Percentiles rank a stretch among this genome's conserved stretches.
phyloP scores from a whole-genome alignment of 192 early-diverging fungal genomes.

The Powellomyces hirtus region DNA sequence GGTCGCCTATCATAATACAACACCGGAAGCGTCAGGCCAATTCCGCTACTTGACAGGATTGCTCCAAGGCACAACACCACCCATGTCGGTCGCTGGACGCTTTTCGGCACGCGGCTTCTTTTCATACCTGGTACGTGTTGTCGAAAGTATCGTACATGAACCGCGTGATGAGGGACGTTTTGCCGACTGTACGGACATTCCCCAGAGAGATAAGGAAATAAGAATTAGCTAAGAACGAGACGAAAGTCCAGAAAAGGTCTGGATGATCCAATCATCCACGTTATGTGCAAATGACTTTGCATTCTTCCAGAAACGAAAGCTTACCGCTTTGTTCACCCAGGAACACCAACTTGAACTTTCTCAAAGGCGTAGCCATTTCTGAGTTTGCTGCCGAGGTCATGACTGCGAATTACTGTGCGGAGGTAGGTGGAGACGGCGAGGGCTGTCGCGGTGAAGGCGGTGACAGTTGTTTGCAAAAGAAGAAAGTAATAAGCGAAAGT shows the following conservation, averaged over 20 bases:
- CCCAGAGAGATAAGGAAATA: background rate
- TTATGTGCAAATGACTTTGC: too few relatives aligned
- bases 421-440: background rate
- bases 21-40: background rate
- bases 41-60: too few relatives aligned
- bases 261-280: too few relatives aligned
- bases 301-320: too few relatives aligned
- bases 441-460: background rate
- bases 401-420: too few relatives aligned
- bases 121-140: slow-evolving; percentile 80
- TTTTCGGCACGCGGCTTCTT: slow-evolving; percentile 6
- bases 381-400: slow-evolving; percentile 1
- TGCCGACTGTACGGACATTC: slow-evolving; percentile 95
- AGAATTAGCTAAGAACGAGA: too few relatives aligned
- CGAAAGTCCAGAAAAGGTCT: too few relatives aligned
- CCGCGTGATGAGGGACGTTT: slow-evolving; percentile 97
- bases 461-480: background rate
- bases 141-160: slow-evolving; percentile 99
- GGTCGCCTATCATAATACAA: slow-evolving; percentile 66
- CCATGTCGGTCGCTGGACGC: background rate
- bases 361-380: slow-evolving; percentile 15
- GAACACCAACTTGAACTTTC: slow-evolving; percentile 98
- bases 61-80: too few relatives aligned
- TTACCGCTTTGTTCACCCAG: slow-evolving; percentile 97
- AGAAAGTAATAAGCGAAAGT: too few relatives aligned